Percentiles rank a stretch among this genome's conserved stretches.
Evolutionary conservation across 345 rosid genomes (phyloP).

Genomic region (Eucalyptus camaldulensis): DNA sequence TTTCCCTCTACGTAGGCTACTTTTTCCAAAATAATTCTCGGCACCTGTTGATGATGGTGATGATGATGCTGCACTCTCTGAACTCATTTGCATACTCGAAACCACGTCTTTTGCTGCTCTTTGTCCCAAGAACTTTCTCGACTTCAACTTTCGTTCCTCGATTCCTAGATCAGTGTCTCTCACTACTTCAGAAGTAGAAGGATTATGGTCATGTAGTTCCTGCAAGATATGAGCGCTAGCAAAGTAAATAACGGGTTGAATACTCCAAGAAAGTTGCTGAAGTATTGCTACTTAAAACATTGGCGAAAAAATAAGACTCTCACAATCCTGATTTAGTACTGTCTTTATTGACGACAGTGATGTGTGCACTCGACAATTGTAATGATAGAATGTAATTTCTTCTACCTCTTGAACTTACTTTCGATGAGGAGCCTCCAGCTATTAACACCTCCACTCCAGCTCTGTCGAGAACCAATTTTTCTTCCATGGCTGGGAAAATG

Average conservation of each 20-base stretch:
- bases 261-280: neutral
- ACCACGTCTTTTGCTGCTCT: neutral
- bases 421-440: neutral
- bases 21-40: neutral
- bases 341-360: neutral
- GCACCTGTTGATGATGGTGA: neutral
- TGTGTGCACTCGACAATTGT: neutral
- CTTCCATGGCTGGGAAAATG: neutral
- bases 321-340: neutral
- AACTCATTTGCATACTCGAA: neutral
- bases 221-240: neutral
- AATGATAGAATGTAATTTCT: neutral
- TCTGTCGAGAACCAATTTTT: neutral
- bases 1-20: neutral
- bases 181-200: neutral
- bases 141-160: constrained; percentile 4
- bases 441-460: neutral
- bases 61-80: neutral
- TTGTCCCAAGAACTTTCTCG: neutral
- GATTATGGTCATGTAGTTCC: neutral
- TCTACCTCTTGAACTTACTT: neutral
- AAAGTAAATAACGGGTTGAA: neutral
- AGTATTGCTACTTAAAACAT: neutral
- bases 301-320: neutral
- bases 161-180: neutral